Base-by-base conservation (phyloP, 2,329 filamentous ascomycete species). In the Plectosphaerella cucumerina region DNA sequence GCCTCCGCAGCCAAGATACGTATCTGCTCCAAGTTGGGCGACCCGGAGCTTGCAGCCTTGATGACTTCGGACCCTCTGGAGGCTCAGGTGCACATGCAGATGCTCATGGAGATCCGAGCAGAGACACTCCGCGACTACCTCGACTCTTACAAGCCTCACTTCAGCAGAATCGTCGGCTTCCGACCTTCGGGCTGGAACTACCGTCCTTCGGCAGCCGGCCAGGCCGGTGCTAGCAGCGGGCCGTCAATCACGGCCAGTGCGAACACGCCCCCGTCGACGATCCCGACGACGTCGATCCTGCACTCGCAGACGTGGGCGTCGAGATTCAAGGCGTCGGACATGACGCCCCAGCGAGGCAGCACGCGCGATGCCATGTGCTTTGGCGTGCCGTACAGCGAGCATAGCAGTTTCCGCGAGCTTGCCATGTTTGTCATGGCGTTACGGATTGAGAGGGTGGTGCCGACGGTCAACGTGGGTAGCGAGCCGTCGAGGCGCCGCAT, bases 61-160 rank as follows among this genome's bases (percentile, higher is more conserved):
- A 80, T 99, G 61, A 99, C 94, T 0, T 77, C 78, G 8, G 75
- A 97, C 63, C 91, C 94, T 0, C 73, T 80, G 20, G 89, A 90
- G 60, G 94, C 94, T 0, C 93, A 97, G 68, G 91, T 99, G 0
- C 94, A 99, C 70, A 97, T 99, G 92, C 95, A 96, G 60, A 91
- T 89, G 61, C 77, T 99, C 10, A 94, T 94, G 77, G 93, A 97
- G 67, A 91, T 99, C 58, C 86, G 91, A 22, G 85, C 91, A 33
- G 92, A 97, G 58, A 96, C 93, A 0, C 77, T 99, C 1, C 85
- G 90, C 57, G 92, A 96, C 54, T 99, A 99, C 62, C 80, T 97
- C 6, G 82, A 86, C 60, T 78, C 81, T 34, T 89, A 90, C 71
- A 87, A 86, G 56, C 86, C 88, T 6, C 85, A 90, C 59, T 99